Conservation (phyloP, 805 yeast genomes). For the Saccharomyces paradoxus region DNA sequence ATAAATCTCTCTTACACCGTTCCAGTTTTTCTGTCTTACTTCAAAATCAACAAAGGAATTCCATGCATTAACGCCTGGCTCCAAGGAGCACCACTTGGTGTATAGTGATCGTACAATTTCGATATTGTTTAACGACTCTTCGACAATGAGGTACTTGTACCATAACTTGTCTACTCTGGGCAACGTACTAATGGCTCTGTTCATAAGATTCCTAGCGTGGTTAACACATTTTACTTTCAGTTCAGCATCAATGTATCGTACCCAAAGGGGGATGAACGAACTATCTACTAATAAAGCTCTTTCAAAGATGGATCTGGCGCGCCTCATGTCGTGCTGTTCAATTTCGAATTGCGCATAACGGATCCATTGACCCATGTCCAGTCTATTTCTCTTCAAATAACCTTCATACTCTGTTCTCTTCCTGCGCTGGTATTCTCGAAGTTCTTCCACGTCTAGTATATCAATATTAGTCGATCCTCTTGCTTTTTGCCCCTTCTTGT, state of each 20-base stretch:
- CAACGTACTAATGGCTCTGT: constrained; percentile 62
- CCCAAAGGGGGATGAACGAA: constrained; percentile 77
- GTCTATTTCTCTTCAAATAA: constrained; percentile 76
- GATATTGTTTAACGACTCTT: constrained; percentile 64
- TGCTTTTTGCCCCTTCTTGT: constrained; percentile 34
- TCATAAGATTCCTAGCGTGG: constrained; percentile 81
- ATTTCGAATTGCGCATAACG: constrained; percentile 85
- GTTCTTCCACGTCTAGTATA: constrained; percentile 71
- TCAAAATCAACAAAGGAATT: constrained; percentile 66
- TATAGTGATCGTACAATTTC: constrained; percentile 57
- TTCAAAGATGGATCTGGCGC: constrained; percentile 85
- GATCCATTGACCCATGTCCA: constrained; percentile 82
- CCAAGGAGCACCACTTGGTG: constrained; percentile 75
- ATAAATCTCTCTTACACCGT: constrained; percentile 52
- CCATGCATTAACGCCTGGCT: constrained; percentile 65
- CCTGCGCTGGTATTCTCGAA: constrained; percentile 62
- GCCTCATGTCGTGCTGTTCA: constrained; percentile 63
- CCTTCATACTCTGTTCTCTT: constrained; percentile 79
- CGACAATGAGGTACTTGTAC: constrained; percentile 75
- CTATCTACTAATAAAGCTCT: constrained; percentile 74
- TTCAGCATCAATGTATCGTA: constrained; percentile 73
- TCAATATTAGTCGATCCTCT: constrained; percentile 30
- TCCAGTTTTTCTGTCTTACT: constrained; percentile 50
- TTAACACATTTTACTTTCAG: constrained; percentile 62
- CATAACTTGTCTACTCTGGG: constrained; percentile 83